Percentiles rank a stretch among this genome's conserved stretches.
These are phyloP conservation scores for Linaria vulgaris DNA, from an alignment of 257 asterid genomes.

Conservation along the genomic window DNA sequence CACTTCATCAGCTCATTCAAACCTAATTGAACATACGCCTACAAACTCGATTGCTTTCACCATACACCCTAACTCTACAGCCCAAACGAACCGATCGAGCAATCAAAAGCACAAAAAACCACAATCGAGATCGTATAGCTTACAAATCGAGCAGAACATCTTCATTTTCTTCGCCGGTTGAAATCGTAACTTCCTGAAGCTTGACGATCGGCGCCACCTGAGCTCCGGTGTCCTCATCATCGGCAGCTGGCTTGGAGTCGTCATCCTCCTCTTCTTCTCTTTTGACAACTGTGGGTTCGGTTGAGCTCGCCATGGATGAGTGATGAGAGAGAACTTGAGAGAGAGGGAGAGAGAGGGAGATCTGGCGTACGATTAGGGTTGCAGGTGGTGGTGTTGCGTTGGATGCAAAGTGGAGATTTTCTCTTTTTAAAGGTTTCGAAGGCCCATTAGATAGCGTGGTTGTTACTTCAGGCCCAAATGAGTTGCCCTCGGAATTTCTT, in stretches of 20 bases:
- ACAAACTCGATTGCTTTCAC: too few species aligned
- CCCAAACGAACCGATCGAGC: too few species aligned
- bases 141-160: constrained; percentile 52
- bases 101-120: too few species aligned
- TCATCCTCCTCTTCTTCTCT: constrained; percentile 51
- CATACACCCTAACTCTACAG: too few species aligned
- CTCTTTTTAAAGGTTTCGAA: neutral
- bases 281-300: constrained; percentile 32
- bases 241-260: constrained; percentile 35
- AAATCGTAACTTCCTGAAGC: constrained; percentile 54
- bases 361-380: constrained; percentile 29
- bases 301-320: constrained; percentile 42
- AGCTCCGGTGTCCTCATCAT: constrained; percentile 73
- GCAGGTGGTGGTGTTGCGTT: constrained; percentile 10
- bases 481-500: too few species aligned
- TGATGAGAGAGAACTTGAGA: too few species aligned
- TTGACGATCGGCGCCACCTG: constrained; percentile 61
- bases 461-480: too few species aligned
- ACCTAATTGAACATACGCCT: too few species aligned
- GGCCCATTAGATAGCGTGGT: neutral
- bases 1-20: too few species aligned
- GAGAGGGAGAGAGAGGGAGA: constrained; percentile 25
- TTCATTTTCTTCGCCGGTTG: constrained; percentile 65
- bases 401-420: neutral
- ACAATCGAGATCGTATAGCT: neutral